Evolutionary conservation across 1,284 basidiomycete species (phyloP), one percentile per base, ranked within the genome.

Genomic region (Ceratorhiza oryzae-sativae): DNA sequence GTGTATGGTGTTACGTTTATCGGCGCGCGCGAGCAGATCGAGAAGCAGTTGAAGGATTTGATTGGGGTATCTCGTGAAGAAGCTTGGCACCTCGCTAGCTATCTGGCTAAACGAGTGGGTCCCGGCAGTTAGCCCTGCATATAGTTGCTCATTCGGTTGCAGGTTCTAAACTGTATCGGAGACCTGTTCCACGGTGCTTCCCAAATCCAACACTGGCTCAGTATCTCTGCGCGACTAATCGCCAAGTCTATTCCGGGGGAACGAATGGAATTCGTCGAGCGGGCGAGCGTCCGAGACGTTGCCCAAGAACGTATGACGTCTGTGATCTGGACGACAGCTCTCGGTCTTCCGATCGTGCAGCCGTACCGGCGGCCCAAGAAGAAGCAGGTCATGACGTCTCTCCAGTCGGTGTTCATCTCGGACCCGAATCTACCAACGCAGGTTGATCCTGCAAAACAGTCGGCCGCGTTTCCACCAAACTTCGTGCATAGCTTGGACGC

Each of bases 401-500:
- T 98, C 73, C 97, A 98, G 82, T 90, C 90, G 2, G 91, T 99
- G n/a, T 97, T 87, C 80, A 96, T 99, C 77, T 88, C 90, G 67
- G 96, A 98, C 80, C 95, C 96, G 0, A 89, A 91, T 75, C 81
- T 86, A 0, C 89, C 90, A 13, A 84, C 90, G 45, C 46, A 75
- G 88, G 96, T 98, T 45, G 92, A 95, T 76, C 82, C 93, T 0
- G 77, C 84, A 74, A 97, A 97, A 80, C 97, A 99, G 80, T 92
- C 95, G 0, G 90, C 93, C 1, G 97, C 97, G 1, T 99, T 99
- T 88, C 97, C 97, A 12, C 97, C 97, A 46, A 99, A 99, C 84
- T 99, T 97, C 79, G 94, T 99, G 72, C 97, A 99, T 81, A 95
- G 92, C 77, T 85, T 99, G 60, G 97, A 99, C 80, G 97, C 97